Evolutionary conservation across 2,329 filamentous ascomycete genomes (phyloP).

Genomic region (Fusarium albosuccineum): DNA sequence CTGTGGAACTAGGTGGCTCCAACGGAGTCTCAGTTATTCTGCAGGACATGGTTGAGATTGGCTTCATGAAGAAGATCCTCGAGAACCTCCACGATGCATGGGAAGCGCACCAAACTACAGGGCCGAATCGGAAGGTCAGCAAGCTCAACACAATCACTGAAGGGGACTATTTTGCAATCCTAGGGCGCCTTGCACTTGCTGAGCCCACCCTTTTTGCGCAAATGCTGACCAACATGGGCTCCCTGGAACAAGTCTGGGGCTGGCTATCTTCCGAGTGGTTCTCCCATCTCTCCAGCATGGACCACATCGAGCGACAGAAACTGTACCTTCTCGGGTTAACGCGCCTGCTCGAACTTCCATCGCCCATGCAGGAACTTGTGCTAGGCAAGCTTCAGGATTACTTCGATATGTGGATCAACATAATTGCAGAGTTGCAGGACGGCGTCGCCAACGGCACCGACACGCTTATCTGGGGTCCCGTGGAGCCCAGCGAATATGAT

Average conservation of each 20-base stretch:
- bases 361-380: constrained; percentile 68
- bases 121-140: constrained; percentile 78
- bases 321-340: constrained; percentile 80
- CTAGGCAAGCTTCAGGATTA: constrained; percentile 77
- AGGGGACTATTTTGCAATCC: constrained; percentile 86
- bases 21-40: constrained; percentile 73
- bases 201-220: constrained; percentile 77
- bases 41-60: constrained; percentile 73
- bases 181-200: constrained; percentile 82
- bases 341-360: constrained; percentile 74
- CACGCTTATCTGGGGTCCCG: constrained; percentile 62
- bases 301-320: constrained; percentile 75
- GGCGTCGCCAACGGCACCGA: constrained; percentile 66
- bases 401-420: constrained; percentile 80
- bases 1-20: constrained; percentile 71
- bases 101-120: constrained; percentile 83
- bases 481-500: constrained; percentile 65
- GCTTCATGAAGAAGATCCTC: constrained; percentile 73
- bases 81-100: constrained; percentile 75
- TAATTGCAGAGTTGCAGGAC: constrained; percentile 75
- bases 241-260: constrained; percentile 65
- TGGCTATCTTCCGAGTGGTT: constrained; percentile 77
- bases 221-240: constrained; percentile 63
- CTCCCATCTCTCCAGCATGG: constrained; percentile 75
- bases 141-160: constrained; percentile 81